phyloP scores from a whole-genome alignment of 176 grass and related monocot species.

The Triticum dicoccoides region DNA sequence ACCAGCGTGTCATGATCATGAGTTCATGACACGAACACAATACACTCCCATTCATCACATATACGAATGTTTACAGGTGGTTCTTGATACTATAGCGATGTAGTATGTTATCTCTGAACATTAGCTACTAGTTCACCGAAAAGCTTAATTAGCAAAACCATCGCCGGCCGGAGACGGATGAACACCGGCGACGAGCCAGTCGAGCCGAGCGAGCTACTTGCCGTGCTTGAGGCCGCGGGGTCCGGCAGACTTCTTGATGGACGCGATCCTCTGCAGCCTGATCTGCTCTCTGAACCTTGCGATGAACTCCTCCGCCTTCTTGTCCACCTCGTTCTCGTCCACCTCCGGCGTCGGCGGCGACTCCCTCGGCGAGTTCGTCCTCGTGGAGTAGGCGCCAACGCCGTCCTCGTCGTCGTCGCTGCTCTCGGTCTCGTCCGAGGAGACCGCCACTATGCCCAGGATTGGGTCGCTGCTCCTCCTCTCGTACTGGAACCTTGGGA shows the following conservation, averaged over 20 bases:
- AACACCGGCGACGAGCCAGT: neutral
- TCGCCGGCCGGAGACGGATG: neutral
- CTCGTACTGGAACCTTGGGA: constrained; percentile 54
- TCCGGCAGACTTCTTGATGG: constrained; percentile 69
- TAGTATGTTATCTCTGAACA: constrained; percentile 15
- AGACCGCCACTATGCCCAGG: constrained; percentile 31
- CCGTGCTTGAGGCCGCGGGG: constrained; percentile 50
- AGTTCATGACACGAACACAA: neutral
- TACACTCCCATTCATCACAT: constrained; percentile 31
- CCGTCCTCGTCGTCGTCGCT: constrained; percentile 46
- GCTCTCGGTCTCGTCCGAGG: constrained; percentile 57
- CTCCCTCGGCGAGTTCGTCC: constrained; percentile 33
- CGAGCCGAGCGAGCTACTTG: constrained; percentile 34
- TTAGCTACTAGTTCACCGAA: constrained; percentile 4
- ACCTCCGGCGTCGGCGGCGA: constrained; percentile 38
- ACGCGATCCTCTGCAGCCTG: constrained; percentile 80
- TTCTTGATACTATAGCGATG: constrained; percentile 28
- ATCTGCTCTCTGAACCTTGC: constrained; percentile 95
- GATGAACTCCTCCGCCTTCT: constrained; percentile 92
- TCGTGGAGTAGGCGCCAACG: constrained; percentile 39
- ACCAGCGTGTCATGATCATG: neutral
- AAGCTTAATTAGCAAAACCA: constrained; percentile 1
- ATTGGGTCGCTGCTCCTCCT: constrained; percentile 25
- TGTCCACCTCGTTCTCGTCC: constrained; percentile 90
- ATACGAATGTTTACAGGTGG: constrained; percentile 51